Evolutionary conservation across 352 stramenopile genomes (phyloP).

Genomic region (Phytophthora idaei): DNA sequence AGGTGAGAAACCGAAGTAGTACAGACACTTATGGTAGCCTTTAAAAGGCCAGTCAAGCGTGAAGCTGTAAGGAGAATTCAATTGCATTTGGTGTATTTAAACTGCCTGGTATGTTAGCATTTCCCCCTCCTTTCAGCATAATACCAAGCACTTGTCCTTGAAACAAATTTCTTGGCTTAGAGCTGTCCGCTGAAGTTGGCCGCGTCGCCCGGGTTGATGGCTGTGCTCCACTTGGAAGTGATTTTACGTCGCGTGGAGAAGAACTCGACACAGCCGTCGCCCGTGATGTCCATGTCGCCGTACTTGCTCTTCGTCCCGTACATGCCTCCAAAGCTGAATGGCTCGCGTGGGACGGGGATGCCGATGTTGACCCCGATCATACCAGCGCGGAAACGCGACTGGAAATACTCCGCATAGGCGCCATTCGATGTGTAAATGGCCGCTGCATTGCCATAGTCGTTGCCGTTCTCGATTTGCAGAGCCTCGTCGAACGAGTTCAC

Average conservation of each 20-base stretch:
- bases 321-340: constrained; percentile 97
- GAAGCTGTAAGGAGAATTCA: neutral
- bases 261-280: constrained; percentile 97
- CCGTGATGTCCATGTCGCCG: constrained; percentile 98
- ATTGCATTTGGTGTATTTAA: neutral
- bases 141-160: neutral
- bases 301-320: constrained; percentile 98
- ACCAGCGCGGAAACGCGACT: constrained; percentile 87
- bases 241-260: constrained; percentile 98
- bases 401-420: constrained; percentile 94
- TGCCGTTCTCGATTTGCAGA: constrained; percentile 95
- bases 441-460: constrained; percentile 97
- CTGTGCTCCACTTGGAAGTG: constrained; percentile 93
- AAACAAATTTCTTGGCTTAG: constrained; percentile 21
- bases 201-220: constrained; percentile 51
- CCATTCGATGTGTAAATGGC: constrained; percentile 97
- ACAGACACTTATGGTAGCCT: too few relatives aligned
- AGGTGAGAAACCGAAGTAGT: too few relatives aligned
- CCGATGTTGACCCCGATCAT: constrained; percentile 98
- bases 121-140: too few relatives aligned
- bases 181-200: constrained; percentile 80
- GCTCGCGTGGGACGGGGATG: constrained; percentile 94
- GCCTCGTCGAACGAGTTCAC: constrained; percentile 93
- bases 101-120: neutral
- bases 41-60: too few relatives aligned